Evolutionary conservation across 345 rosid species (phyloP), one percentile per base, ranked within the genome.

Genomic region (Hibiscus tridactylites): DNA sequence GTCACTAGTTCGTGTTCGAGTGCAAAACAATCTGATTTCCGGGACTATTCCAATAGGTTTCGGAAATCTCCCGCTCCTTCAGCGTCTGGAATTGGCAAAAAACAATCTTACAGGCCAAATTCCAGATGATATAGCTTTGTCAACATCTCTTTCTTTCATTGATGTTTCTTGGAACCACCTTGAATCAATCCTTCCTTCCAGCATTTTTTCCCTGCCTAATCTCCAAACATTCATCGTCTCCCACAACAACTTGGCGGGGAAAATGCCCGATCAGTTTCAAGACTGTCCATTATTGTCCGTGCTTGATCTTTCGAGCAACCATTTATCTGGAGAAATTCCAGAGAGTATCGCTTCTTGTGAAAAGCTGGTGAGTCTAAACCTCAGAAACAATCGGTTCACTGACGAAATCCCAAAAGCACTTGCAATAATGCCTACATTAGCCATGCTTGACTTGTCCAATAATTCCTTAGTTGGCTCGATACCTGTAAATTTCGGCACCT

Each of bases 291-390:
- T 92, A 35, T 85, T 93, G 44, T 81, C 91, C 0, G 80, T 84
- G 69, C 91, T 93, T 12, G 95, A 93, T 53, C 93, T 93, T 66
- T 90, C 98, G 31, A 82, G 80, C 87, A 93, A 93, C 81, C 78
- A 72, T 57, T 85, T 93, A 65, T 80, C 90, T 3, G 90, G 98
- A 60, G 78, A 72, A 59, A 81, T 93, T 35, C 93, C 91, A 3
- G 73, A 78, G 12, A 86, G 90, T 77, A 84, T 93, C 44, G 90
- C 88, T 68, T 88, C 93, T 12, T 93, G 93, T 53, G 80, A 88
- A 75, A 93, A 84, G 83, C 78, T 93, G 65, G 98, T 93, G 61
- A 86, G 65, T 67, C 85, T 90, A 31, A 89, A 84, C 74, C 90
- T 93, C 61, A 83, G 78, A 79, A 81, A 82, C 84, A 93, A 93